These are phyloP conservation scores for Astraeus odoratus DNA, from an alignment of 768 basidiomycete genomes.

Conservation along the genomic window DNA sequence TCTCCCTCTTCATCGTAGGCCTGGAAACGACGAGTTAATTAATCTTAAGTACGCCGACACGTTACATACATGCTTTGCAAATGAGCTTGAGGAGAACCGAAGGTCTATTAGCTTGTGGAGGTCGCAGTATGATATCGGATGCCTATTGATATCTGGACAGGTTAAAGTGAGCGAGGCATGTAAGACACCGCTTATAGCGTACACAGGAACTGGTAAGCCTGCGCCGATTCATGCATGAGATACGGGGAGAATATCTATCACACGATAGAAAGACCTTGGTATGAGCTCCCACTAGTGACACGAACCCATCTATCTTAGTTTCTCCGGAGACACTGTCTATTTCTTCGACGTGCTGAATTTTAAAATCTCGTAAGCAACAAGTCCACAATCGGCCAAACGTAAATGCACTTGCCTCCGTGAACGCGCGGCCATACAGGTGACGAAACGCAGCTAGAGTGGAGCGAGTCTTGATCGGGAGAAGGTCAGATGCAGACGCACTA, in stretches of 20 bases:
- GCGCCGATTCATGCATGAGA: conserved; percentile 18
- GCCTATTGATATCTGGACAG: conserved; percentile 67
- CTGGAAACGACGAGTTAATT: conserved; percentile 27
- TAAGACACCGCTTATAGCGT: conserved; percentile 18
- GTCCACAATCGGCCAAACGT: conserved; percentile 1
- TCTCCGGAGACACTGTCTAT: conserved; percentile 44
- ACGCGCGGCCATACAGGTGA: conserved; percentile 64
- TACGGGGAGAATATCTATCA: conserved; percentile 10
- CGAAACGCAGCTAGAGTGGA: conserved; percentile 65
- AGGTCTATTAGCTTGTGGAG: conserved; percentile 64
- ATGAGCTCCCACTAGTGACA: conserved; percentile 68
- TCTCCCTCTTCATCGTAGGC: conserved; percentile 64
- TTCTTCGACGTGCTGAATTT: conserved; percentile 59
- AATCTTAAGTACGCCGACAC: conserved; percentile 1
- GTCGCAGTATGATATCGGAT: conserved; percentile 58
- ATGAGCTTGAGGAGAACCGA: conserved; percentile 60
- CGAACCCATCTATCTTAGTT: conserved; percentile 70
- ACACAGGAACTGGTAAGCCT: conserved; percentile 91
- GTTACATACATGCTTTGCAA: conserved; percentile 55
- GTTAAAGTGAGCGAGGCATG: conserved; percentile 2
- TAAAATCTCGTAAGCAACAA: conserved; percentile 10
- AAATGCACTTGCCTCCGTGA: conserved; percentile 51
- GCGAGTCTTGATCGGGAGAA: conserved; percentile 42
- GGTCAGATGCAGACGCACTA: conserved; percentile 10
- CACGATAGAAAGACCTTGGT: conserved; percentile 48